Percentiles rank a stretch among this genome's conserved stretches.
Evolutionary conservation across 2,329 filamentous ascomycete species (phyloP).

Genomic region (Pestalotiopsis sp.): DNA sequence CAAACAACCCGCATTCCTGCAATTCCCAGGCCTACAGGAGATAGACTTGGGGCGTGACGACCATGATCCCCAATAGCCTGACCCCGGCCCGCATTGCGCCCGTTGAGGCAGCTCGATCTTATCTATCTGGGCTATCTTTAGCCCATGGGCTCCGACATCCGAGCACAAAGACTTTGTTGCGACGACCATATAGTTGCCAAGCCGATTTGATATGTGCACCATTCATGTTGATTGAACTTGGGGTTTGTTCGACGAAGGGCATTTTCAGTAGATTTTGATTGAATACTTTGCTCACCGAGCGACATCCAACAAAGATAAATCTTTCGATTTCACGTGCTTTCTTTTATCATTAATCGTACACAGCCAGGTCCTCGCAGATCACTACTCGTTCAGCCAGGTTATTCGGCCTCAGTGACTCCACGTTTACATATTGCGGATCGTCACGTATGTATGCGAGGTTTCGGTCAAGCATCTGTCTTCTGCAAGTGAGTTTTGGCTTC

Average conservation of each 20-base stretch:
- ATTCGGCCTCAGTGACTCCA: neutral
- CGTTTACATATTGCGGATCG: neutral
- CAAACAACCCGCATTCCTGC: neutral
- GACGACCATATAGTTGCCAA: neutral
- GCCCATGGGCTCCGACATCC: neutral
- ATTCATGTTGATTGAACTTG: neutral
- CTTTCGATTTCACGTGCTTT: neutral
- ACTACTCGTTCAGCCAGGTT: neutral
- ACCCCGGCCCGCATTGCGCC: neutral
- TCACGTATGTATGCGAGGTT: neutral
- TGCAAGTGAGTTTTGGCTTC: neutral
- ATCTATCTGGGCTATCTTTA: slow-evolving; percentile 9
- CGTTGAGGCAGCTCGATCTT: slow-evolving; percentile 5
- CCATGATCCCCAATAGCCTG: neutral
- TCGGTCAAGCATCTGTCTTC: neutral
- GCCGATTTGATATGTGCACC: neutral
- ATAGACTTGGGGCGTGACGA: neutral
- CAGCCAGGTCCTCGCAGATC: neutral
- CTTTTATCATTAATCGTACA: neutral
- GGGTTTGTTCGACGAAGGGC: neutral
- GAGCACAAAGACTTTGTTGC: neutral
- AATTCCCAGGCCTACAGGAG: neutral
- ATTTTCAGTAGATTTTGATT: neutral
- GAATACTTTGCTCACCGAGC: neutral
- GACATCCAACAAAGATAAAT: neutral